These are phyloP conservation scores for Hyaloscypha finlandica DNA, from an alignment of 495 filamentous ascomycete species.

Conservation along the genomic window DNA sequence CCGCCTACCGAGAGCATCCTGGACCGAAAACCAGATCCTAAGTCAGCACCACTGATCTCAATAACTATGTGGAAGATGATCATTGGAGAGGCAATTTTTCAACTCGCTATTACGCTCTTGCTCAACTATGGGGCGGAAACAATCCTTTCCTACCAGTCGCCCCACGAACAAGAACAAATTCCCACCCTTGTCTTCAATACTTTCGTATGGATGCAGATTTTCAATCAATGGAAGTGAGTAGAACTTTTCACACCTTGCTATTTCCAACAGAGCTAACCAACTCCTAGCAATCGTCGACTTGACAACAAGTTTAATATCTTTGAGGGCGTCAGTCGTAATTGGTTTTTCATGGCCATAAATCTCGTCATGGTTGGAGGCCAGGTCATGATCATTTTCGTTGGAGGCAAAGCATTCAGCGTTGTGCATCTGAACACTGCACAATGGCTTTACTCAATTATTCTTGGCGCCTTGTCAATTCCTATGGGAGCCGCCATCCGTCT, in stretches of 20 bases:
- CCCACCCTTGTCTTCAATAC: slow-evolving; percentile 87
- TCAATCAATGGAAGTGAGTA: slow-evolving; percentile 88
- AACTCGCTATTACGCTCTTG: slow-evolving; percentile 75
- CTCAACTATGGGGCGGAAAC: slow-evolving; percentile 70
- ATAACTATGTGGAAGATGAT: slow-evolving; percentile 98
- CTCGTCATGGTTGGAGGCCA: slow-evolving; percentile 77
- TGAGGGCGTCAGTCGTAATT: slow-evolving; percentile 75
- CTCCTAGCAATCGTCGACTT: slow-evolving; percentile 70
- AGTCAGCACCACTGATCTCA: slow-evolving; percentile 74
- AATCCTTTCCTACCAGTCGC: slow-evolving; percentile 57
- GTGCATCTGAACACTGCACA: slow-evolving; percentile 63
- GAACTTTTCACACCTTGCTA: slow-evolving; percentile 29
- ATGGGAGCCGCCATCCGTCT: slow-evolving; percentile 72
- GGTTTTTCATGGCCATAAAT: slow-evolving; percentile 84
- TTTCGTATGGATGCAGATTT: slow-evolving; percentile 97
- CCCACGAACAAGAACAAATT: slow-evolving; percentile 50
- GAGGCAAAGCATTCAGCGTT: slow-evolving; percentile 72
- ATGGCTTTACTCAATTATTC: slow-evolving; percentile 76
- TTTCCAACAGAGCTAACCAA: slow-evolving; percentile 35
- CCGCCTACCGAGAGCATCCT: slow-evolving; percentile 77
- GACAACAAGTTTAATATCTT: slow-evolving; percentile 92
- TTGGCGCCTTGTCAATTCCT: slow-evolving; percentile 71
- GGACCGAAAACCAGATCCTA: slow-evolving; percentile 81
- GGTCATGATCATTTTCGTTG: slow-evolving; percentile 78
- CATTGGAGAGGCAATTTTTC: slow-evolving; percentile 80